phyloP scores from a whole-genome alignment of 495 filamentous ascomycete genomes.

The Peziza echinospora region DNA sequence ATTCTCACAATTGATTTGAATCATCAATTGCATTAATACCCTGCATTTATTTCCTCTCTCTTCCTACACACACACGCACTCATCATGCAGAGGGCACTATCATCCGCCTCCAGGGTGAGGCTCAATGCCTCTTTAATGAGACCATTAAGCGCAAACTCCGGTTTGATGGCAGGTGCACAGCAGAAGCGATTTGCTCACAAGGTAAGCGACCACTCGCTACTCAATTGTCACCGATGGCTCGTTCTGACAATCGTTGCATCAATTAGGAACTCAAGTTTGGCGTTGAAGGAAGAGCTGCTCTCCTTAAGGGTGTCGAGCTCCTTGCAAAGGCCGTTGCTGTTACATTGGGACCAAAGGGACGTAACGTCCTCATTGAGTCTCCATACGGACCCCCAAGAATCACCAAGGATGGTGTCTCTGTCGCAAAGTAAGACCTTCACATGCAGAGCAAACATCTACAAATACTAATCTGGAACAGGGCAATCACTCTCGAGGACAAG shows the following conservation, averaged over 20 bases:
- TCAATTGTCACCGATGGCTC: not conserved
- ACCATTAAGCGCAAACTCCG: conserved; percentile 5
- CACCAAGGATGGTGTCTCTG: conserved; percentile 47
- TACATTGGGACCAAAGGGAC: conserved; percentile 90
- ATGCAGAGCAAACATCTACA: no score
- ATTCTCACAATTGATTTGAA: not conserved
- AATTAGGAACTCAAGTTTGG: conserved; percentile 89
- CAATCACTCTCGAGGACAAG: conserved; percentile 88
- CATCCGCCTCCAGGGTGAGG: conserved; percentile 12
- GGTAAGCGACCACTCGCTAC: conserved; percentile 8
- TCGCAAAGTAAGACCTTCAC: conserved; percentile 20
- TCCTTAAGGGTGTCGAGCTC: conserved; percentile 89
- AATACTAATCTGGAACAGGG: conserved; percentile 25
- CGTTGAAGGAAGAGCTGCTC: conserved; percentile 71
- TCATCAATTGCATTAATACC: not conserved
- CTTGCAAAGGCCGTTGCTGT: conserved; percentile 91
- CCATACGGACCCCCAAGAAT: conserved; percentile 97
- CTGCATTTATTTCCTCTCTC: not conserved
- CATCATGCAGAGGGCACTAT: conserved; percentile 20
- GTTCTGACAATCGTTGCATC: not conserved
- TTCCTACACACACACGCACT: not conserved
- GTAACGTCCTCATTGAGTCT: conserved; percentile 94
- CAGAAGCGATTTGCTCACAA: conserved; percentile 19
- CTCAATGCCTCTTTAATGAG: conserved; percentile 4
- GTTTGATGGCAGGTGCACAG: conserved; percentile 8